Percentiles rank a stretch among this genome's conserved stretches.
phyloP scores from a whole-genome alignment of 495 filamentous ascomycete genomes.

The Talaromyces nanjingensis region DNA sequence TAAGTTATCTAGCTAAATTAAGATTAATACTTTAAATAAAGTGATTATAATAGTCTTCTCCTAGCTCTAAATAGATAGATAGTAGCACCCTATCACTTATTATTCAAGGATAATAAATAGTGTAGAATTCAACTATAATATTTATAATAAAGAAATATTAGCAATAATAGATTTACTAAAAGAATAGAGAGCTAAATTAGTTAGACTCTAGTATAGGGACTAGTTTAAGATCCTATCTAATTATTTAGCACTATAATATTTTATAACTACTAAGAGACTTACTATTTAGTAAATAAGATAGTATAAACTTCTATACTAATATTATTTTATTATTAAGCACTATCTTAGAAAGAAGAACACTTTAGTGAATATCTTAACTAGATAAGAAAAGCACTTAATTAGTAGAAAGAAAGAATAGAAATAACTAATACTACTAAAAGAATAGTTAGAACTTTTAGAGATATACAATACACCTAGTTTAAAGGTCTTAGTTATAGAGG shows the following conservation, averaged over 20 bases:
- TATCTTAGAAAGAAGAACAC: slow-evolving; percentile 8
- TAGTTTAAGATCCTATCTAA: slow-evolving; percentile 14
- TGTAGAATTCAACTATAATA: slow-evolving; percentile 23
- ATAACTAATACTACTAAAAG: too few species aligned
- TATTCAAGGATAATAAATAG: too few species aligned
- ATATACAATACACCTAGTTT: background rate
- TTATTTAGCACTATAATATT: slow-evolving; percentile 21
- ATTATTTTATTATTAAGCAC: slow-evolving; percentile 12
- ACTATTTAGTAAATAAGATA: slow-evolving; percentile 13
- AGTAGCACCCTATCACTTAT: slow-evolving; percentile 15
- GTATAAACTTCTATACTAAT: too few species aligned
- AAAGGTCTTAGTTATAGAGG: too few species aligned
- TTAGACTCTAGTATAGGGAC: slow-evolving; percentile 6
- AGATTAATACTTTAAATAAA: slow-evolving; percentile 14
- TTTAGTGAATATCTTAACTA: slow-evolving; percentile 16
- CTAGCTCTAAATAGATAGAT: slow-evolving; percentile 1
- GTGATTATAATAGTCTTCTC: slow-evolving; percentile 11
- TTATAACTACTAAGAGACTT: too few species aligned
- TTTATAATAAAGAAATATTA: slow-evolving; percentile 22
- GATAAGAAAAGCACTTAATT: background rate
- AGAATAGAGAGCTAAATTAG: slow-evolving; percentile 20
- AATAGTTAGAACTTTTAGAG: background rate
- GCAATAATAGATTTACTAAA: slow-evolving; percentile 18
- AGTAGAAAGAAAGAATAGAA: too few species aligned
- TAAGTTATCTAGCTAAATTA: background rate